Evolutionary conservation across 2,329 filamentous ascomycete genomes (phyloP).

Genomic region (Ophiostoma perfectum): DNA sequence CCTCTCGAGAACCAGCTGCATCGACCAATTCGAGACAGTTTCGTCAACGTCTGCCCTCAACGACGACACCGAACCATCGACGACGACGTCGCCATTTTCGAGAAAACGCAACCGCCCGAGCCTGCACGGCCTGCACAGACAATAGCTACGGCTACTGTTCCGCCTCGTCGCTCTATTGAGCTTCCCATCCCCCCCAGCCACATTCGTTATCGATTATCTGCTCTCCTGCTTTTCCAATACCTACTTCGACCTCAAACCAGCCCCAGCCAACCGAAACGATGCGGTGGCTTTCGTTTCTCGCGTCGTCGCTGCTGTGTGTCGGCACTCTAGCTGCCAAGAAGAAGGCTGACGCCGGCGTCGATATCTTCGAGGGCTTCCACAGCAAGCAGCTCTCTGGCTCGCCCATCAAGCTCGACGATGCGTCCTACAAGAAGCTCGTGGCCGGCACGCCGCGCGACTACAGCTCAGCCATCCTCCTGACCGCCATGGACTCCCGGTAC

Average conservation of each 20-base stretch:
- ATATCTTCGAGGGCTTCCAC: conserved; percentile 68
- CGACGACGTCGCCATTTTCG: neutral
- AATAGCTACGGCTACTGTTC: conserved; percentile 3
- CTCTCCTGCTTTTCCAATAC: neutral
- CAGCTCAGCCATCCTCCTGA: conserved; percentile 73
- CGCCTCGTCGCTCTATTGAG: neutral
- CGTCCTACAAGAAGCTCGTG: conserved; percentile 69
- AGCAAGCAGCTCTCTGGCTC: conserved; percentile 58
- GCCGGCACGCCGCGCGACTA: conserved; percentile 73
- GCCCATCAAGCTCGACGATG: conserved; percentile 74
- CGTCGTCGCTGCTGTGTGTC: conserved; percentile 58
- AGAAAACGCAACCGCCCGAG: neutral
- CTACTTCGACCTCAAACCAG: neutral
- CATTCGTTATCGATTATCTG: neutral
- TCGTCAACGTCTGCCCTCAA: neutral
- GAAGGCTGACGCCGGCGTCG: conserved; percentile 33
- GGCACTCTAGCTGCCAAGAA: conserved; percentile 58
- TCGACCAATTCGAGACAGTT: conserved; percentile 16
- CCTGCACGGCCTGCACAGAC: neutral
- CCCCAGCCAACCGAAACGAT: conserved; percentile 44
- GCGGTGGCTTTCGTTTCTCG: conserved; percentile 60
- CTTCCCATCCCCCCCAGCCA: neutral
- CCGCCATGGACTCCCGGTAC: conserved; percentile 75
- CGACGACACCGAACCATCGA: conserved; percentile 7
- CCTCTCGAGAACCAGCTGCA: conserved; percentile 7